Evolutionary conservation across 306 rosid species (phyloP).

Genomic region (Casuarina equisetifolia): DNA sequence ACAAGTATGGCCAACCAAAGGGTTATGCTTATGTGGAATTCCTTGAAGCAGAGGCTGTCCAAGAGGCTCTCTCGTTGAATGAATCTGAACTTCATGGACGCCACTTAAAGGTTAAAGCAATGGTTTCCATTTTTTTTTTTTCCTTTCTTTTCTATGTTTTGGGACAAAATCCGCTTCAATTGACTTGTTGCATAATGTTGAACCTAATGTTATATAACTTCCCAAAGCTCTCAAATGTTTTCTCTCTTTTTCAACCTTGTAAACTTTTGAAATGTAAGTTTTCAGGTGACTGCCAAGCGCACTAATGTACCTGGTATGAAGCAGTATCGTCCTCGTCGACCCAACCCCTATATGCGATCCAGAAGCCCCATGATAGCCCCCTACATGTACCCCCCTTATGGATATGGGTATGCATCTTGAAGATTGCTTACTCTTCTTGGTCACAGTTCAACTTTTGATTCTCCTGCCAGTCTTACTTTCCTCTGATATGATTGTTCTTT

Average conservation of each 20-base stretch:
- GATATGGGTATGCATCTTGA: conserved; percentile 61
- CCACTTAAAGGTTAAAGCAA: conserved; percentile 62
- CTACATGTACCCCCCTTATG: conserved; percentile 61
- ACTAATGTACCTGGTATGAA: conserved; percentile 87
- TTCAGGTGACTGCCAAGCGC: conserved; percentile 69
- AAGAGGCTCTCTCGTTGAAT: conserved; percentile 69
- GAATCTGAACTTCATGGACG: conserved; percentile 90
- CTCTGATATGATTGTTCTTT: not conserved
- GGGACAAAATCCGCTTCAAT: not conserved
- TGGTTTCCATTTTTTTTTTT: not conserved
- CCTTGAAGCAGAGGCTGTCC: conserved; percentile 75
- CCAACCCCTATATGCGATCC: conserved; percentile 61
- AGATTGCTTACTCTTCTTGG: not conserved
- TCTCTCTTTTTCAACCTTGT: conserved; percentile 1
- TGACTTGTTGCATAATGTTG: not conserved
- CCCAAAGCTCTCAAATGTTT: not conserved
- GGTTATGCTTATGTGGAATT: conserved; percentile 91
- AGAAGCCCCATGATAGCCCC: conserved; percentile 61
- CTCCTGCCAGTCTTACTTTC: not conserved
- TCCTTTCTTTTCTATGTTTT: not conserved
- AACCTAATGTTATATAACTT: not conserved
- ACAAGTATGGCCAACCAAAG: conserved; percentile 87
- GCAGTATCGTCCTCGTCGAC: conserved; percentile 67
- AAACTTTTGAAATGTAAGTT: not conserved
- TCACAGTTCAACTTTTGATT: not conserved